Conservation (phyloP, 345 rosid genomes). For the Eucalyptus pauciflora region DNA sequence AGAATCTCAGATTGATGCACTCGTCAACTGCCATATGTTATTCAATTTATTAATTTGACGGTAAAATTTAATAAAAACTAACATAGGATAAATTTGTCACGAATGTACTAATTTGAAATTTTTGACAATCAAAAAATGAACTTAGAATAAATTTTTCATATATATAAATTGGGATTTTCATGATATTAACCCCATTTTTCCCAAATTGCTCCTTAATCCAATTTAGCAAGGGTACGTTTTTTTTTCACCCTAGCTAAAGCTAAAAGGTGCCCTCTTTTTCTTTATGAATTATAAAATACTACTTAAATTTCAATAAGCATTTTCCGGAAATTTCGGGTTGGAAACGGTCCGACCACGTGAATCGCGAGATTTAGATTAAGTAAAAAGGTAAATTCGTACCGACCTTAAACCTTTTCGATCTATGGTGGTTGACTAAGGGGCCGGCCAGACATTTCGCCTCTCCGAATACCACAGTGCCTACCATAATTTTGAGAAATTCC, state of each 20-base stretch:
- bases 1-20: too few relatives aligned
- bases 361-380: neutral
- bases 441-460: neutral
- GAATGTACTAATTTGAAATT: fast-evolving
- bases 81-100: fast-evolving
- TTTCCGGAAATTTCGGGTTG: neutral
- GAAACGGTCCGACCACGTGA: neutral
- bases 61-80: too few relatives aligned
- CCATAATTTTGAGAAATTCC: neutral
- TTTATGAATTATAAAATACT: too few relatives aligned
- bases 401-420: neutral
- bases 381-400: neutral
- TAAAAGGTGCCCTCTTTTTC: neutral
- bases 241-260: neutral
- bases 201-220: fast-evolving
- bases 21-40: fast-evolving
- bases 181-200: neutral
- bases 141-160: too few relatives aligned
- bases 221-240: neutral
- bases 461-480: neutral
- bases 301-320: neutral
- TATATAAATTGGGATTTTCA: too few relatives aligned
- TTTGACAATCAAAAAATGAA: fast-evolving
- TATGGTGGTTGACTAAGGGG: neutral
- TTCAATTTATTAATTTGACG: fast-evolving